Evolutionary conservation across 805 yeast species (phyloP), one percentile per base, ranked within the genome.

Genomic region (Candida jianshihensis): DNA sequence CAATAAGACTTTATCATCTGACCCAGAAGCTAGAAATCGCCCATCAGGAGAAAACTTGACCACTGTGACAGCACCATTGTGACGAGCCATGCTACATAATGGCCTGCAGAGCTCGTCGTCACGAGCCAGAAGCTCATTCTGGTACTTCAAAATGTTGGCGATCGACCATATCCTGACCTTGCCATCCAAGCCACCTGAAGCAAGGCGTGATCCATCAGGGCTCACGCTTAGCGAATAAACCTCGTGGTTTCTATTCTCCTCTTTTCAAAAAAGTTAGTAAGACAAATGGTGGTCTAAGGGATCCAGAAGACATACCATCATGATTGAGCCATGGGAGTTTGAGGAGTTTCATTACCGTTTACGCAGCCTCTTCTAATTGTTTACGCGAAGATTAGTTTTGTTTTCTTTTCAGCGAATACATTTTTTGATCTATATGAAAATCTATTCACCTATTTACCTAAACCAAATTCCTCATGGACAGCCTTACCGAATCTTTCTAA

Each of bases 1-100:
- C 34, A 92, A 66, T 25, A 88, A 72, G 33, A 92, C 86, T 46
- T 89, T 79, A 56, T 92, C 98, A 57, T 92, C 98, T 3, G 96
- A 86, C 0, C 98, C 98, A 18, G 92, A 78, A 0, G 97, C 97
- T 19, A 92, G 58, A 54, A 84, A 92, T 33, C 90, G 64, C 0
- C 97, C 96, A 49, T 82, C 84, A 0, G 97, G 97, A 1, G 95
- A 84, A 56, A 92, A 92, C 49, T 89, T 71, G 18, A 92, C 92
- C 38, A 87, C 81, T 1, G 98, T 92, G 5, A 92, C 97, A 2
- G 96, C 96, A 34, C 98, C 99, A 17, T 92, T 87, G 54, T 92
- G 98, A 37, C 96, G 73, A 26, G 92, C 81, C 95, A 92, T 86
- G 19, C 92, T 81, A 39, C 95, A 86, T 14, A 89, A 59, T 4